These are phyloP conservation scores for Fusarium pseudograminearum DNA, from an alignment of 2,329 filamentous ascomycete species.

Conservation along the genomic window DNA sequence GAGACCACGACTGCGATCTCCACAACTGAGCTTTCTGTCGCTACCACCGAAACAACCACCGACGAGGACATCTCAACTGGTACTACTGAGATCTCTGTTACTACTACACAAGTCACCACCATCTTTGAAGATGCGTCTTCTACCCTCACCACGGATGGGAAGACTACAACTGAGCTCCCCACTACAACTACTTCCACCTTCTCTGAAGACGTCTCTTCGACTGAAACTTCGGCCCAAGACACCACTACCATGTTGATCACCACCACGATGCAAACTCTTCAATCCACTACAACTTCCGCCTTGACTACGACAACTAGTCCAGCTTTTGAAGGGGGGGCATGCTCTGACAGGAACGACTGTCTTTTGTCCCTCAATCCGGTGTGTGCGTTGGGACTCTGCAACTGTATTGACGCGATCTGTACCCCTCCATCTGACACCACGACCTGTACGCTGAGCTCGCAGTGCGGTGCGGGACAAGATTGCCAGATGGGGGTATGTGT, in stretches of 20 bases:
- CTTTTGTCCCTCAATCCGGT: neutral
- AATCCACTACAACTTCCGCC: neutral
- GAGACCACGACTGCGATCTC: neutral
- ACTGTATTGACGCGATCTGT: neutral
- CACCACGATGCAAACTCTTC: neutral
- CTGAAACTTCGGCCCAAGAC: neutral
- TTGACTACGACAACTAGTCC: neutral
- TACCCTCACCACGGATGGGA: neutral
- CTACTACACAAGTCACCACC: neutral
- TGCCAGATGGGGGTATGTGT: neutral
- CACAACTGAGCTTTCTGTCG: neutral
- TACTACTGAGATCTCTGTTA: neutral
- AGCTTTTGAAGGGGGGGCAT: neutral
- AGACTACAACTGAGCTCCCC: neutral
- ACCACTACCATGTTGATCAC: neutral
- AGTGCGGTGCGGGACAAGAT: rapidly evolving
- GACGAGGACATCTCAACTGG: neutral
- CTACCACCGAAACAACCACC: neutral
- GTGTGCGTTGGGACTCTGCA: neutral
- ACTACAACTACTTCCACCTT: neutral
- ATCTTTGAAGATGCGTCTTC: neutral
- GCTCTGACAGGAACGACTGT: neutral
- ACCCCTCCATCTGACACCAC: rapidly evolving
- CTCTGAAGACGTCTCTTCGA: neutral
- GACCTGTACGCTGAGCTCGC: neutral